phyloP scores from a whole-genome alignment of 139 green algal species.

The Picochlorum sp. region DNA sequence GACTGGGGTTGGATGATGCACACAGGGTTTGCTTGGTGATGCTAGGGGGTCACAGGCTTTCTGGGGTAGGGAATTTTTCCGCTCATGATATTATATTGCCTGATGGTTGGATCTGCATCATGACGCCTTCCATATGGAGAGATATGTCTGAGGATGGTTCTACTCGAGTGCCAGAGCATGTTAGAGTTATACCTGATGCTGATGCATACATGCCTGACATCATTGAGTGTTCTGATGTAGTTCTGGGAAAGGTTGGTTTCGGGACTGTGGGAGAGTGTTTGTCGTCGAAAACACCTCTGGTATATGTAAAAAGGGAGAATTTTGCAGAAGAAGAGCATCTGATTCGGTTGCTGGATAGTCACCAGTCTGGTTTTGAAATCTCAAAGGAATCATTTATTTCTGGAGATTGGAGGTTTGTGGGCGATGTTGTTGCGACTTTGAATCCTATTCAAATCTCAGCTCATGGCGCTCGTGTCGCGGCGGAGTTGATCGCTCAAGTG shows the following conservation, averaged over 20 bases:
- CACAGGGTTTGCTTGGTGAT: not conserved
- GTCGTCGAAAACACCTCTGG: constrained; percentile 36
- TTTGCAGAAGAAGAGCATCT: constrained; percentile 74
- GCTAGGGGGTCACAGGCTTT: not conserved
- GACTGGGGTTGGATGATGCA: not conserved
- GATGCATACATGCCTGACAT: constrained; percentile 9
- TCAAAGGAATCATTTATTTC: constrained; percentile 46
- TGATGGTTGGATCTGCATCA: constrained; percentile 50
- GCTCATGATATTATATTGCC: constrained; percentile 39
- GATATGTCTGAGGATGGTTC: constrained; percentile 6
- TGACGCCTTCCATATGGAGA: constrained; percentile 4
- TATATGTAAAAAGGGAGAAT: constrained; percentile 60
- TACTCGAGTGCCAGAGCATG: not conserved
- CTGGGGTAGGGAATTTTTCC: constrained; percentile 14
- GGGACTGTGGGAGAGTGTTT: constrained; percentile 52
- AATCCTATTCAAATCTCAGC: too few relatives aligned
- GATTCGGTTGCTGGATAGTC: constrained; percentile 45
- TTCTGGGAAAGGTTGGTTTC: constrained; percentile 73
- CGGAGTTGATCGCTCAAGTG: too few relatives aligned
- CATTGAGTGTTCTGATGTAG: constrained; percentile 38
- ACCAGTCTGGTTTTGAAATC: constrained; percentile 14
- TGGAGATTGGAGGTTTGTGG: constrained; percentile 58
- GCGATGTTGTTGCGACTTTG: not conserved
- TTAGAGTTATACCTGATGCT: too few relatives aligned
- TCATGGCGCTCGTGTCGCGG: too few relatives aligned